Evolutionary conservation across 352 stramenopile species (phyloP).

Genomic region (Phytophthora capsici): DNA sequence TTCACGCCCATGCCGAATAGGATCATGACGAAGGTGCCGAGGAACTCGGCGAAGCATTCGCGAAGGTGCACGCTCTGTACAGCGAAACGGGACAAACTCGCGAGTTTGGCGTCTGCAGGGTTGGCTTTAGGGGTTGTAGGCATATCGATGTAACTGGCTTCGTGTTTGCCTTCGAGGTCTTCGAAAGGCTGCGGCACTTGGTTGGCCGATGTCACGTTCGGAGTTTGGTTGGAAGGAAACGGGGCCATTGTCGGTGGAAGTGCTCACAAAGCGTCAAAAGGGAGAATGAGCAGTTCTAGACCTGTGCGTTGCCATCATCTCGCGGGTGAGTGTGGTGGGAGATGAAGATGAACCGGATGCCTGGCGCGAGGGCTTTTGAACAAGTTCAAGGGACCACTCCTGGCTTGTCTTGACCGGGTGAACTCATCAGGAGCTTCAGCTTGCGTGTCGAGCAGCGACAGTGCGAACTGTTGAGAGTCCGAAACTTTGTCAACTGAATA

Average conservation of each 20-base stretch:
- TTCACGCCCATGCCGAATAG: conserved; percentile 65
- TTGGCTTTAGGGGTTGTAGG: conserved; percentile 9
- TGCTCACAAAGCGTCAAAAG: conserved; percentile 22
- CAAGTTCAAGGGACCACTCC: conserved; percentile 26
- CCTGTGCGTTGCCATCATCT: background rate
- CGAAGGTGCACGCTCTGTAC: conserved; percentile 37
- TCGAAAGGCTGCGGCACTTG: conserved; percentile 20
- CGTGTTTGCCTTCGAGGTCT: conserved; percentile 22
- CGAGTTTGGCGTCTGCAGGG: background rate
- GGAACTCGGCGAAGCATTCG: conserved; percentile 56
- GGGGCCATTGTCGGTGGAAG: conserved; percentile 21
- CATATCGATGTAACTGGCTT: conserved; percentile 20
- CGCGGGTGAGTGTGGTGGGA: background rate
- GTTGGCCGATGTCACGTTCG: conserved; percentile 13
- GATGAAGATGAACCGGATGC: conserved; percentile 2
- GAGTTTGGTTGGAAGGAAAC: conserved; percentile 25
- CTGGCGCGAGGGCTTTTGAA: conserved; percentile 21
- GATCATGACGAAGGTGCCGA: conserved; percentile 56
- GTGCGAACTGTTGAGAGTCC: background rate
- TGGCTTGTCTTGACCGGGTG: background rate
- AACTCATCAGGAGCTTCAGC: conserved; percentile 7
- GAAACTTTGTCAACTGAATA: too few relatives aligned
- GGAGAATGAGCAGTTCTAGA: conserved; percentile 19
- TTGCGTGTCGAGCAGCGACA: conserved; percentile 23
- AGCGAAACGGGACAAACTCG: conserved; percentile 8